Base-by-base conservation (phyloP, 495 filamentous ascomycete genomes). In the Achaetomiella virescens region DNA sequence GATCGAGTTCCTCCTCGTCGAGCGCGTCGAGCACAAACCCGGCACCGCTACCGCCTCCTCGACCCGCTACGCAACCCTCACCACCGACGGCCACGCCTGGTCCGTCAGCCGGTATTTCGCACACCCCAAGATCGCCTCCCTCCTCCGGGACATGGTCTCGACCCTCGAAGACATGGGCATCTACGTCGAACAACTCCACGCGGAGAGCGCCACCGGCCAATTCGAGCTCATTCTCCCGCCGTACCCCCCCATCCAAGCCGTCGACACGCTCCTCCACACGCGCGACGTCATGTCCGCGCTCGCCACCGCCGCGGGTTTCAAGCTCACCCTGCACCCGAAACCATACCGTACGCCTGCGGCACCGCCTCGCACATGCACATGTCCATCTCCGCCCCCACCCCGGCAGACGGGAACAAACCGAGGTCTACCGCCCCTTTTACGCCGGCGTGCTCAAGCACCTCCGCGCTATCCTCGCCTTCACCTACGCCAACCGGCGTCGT, bases 161-260 rank as follows among this genome's bases (percentile, higher is more conserved):
- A 73, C 75, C 4, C 75, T 91, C 3, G 75, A 72, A 4, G 64
- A 68, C 3, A 77, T 83, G 49, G 86, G 81, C 14, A 88, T 96
- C 52, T 63, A 80, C 7, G 71, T 91, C 17, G 76, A 87, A 47
- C 83, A 90, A 65, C 85, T 90, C 66, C 91, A 96, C 65, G 69
- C 91, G 18, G 91, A 95, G 63, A 81, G 78, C 50, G 80, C 84
- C 0, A 75, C 79, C 0, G 88, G 88, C 9, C 91, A 95, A 61
- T 95, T 85, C 66, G 91, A 95, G 65, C 87, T 95, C 58, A 75
- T 90, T 15, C 81, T 92, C 0, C 78, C 83, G 0, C 83, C 88
- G 0, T 71, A 75, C 0, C 66, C 80, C 0, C 86, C 90, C 0
- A 67, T 93, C 3, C 67, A 75, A 5, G 88, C 89, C 0, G 81